Evolutionary conservation across 495 filamentous ascomycete species (phyloP).

Genomic region (Hyaloscypha variabilis): DNA sequence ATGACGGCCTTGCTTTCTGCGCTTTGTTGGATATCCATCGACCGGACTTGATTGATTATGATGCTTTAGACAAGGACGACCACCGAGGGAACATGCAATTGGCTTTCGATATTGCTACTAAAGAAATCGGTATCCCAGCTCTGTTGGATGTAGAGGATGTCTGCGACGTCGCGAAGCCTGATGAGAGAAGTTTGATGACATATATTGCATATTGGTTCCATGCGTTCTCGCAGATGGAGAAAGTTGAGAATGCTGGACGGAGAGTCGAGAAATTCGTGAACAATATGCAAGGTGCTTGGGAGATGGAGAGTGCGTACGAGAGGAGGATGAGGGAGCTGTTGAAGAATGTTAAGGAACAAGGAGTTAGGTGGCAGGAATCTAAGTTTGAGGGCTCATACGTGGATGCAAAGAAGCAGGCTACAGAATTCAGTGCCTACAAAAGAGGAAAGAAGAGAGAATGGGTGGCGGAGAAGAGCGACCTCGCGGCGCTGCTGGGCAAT

Average conservation of each 20-base stretch:
- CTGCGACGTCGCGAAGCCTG: slow-evolving; percentile 92
- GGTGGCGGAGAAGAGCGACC: slow-evolving; percentile 96
- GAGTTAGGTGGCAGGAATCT: slow-evolving; percentile 72
- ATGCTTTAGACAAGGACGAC: slow-evolving; percentile 89
- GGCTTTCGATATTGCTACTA: slow-evolving; percentile 91
- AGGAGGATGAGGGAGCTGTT: slow-evolving; percentile 80
- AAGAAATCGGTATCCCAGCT: slow-evolving; percentile 96
- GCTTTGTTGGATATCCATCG: slow-evolving; percentile 96
- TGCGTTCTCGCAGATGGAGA: slow-evolving; percentile 96
- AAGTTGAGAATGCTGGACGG: slow-evolving; percentile 94
- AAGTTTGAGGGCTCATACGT: slow-evolving; percentile 89
- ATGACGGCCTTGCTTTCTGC: slow-evolving; percentile 95
- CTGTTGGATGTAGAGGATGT: slow-evolving; percentile 97
- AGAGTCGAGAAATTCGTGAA: slow-evolving; percentile 98
- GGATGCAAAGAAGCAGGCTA: slow-evolving; percentile 87
- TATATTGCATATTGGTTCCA: slow-evolving; percentile 99
- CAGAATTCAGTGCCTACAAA: slow-evolving; percentile 84
- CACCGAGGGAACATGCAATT: slow-evolving; percentile 97
- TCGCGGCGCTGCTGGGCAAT: slow-evolving; percentile 92
- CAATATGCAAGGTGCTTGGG: slow-evolving; percentile 99
- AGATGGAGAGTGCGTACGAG: slow-evolving; percentile 97
- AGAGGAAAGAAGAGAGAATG: slow-evolving; percentile 84
- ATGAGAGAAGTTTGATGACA: slow-evolving; percentile 96
- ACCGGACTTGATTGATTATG: slow-evolving; percentile 95
- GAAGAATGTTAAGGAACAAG: slow-evolving; percentile 70